These are phyloP conservation scores for Melampsora larici-populina DNA, from an alignment of 1,284 basidiomycete genomes.

Conservation along the genomic window DNA sequence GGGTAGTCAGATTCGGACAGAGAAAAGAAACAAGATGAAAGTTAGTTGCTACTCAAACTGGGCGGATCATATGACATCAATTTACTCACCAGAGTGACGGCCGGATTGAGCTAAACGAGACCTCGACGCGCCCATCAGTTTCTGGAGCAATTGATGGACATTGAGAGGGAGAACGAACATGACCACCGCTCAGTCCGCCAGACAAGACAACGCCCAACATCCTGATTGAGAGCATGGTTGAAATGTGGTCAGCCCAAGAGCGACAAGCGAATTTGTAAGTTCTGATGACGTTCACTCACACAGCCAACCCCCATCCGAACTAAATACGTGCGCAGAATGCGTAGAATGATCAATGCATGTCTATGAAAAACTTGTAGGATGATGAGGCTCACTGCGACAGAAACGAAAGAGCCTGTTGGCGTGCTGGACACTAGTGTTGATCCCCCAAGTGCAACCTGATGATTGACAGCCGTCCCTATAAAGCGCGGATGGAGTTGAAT, in stretches of 20 bases:
- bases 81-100: too few species aligned
- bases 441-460: constrained; percentile 33
- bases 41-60: too few species aligned
- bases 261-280: neutral
- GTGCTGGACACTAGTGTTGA: constrained; percentile 20
- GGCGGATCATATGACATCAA: too few species aligned
- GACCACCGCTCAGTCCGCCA: constrained; percentile 39
- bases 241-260: neutral
- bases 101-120: constrained; percentile 34
- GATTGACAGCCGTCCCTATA: constrained; percentile 41
- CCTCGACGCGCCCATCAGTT: neutral
- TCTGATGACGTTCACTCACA: constrained; percentile 10
- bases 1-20: too few species aligned
- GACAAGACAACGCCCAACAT: constrained; percentile 36
- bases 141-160: neutral
- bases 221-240: neutral
- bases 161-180: constrained; percentile 9
- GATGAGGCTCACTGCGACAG: constrained; percentile 8
- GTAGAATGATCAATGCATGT: neutral
- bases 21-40: too few species aligned
- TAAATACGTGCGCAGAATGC: neutral
- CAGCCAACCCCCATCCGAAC: constrained; percentile 42
- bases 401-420: constrained; percentile 23
- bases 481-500: neutral
- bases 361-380: neutral